phyloP scores from a whole-genome alignment of 305 asterid species.

The Stenogyne calaminthoides region DNA sequence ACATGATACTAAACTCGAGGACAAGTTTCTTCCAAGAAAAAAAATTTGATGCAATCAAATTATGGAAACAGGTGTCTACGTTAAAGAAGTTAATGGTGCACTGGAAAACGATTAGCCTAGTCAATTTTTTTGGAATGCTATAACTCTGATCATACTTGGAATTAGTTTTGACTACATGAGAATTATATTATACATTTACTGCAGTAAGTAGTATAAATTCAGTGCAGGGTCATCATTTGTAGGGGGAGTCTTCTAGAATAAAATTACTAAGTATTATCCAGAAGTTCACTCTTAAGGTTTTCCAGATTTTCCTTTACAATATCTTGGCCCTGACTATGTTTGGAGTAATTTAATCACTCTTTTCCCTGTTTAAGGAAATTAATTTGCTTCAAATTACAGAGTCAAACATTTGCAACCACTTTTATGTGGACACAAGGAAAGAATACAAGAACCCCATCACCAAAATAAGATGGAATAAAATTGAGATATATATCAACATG shows the following conservation, averaged over 20 bases:
- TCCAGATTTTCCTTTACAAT: background rate
- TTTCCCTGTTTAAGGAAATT: background rate
- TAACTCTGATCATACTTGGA: background rate
- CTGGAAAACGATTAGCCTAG: background rate
- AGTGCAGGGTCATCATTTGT: background rate
- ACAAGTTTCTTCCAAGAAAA: background rate
- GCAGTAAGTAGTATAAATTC: background rate
- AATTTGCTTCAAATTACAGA: background rate
- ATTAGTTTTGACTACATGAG: background rate
- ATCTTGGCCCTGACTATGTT: background rate
- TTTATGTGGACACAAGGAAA: background rate
- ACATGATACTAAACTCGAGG: background rate
- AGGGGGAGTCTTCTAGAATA: background rate
- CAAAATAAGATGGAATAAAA: background rate
- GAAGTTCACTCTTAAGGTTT: background rate
- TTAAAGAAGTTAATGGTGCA: background rate
- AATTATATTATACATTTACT: background rate
- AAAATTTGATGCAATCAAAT: background rate
- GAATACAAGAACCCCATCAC: background rate
- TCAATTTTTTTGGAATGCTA: background rate
- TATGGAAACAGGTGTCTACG: background rate
- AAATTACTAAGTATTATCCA: background rate
- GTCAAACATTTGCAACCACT: background rate
- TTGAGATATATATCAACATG: background rate
- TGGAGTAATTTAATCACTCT: background rate